Conservation (phyloP, 768 basidiomycete species). For the Suillus lakei region DNA sequence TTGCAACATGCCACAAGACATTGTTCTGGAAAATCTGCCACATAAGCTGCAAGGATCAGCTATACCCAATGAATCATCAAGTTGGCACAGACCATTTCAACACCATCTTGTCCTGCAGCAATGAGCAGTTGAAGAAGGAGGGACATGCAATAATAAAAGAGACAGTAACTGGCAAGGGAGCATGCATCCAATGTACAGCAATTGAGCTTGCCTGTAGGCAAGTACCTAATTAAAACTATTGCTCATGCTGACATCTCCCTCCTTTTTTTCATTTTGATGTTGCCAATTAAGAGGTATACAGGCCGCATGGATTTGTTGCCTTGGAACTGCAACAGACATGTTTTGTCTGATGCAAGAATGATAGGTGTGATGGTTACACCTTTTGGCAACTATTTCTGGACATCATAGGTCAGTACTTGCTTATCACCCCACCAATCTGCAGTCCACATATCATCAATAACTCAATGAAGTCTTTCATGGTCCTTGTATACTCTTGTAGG, state of each 20-base stretch:
- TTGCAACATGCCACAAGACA: constrained; percentile 19
- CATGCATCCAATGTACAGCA: constrained; percentile 8
- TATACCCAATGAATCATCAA: constrained; percentile 20
- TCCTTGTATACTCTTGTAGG: constrained; percentile 10
- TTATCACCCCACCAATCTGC: constrained; percentile 29
- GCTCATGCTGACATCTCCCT: too few species aligned
- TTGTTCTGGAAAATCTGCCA: constrained; percentile 21
- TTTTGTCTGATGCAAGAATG: too few species aligned
- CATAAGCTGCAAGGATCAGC: constrained; percentile 18
- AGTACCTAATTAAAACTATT: constrained; percentile 9
- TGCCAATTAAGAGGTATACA: too few species aligned
- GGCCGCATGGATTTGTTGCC: too few species aligned
- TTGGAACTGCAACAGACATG: too few species aligned
- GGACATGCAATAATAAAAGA: constrained; percentile 28
- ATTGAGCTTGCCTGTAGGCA: constrained; percentile 11
- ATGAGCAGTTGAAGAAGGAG: constrained; percentile 21
- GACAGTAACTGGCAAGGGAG: constrained; percentile 19
- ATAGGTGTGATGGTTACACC: constrained; percentile 15
- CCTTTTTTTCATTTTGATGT: too few species aligned
- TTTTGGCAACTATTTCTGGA: constrained; percentile 10
- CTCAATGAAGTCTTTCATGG: too few species aligned
- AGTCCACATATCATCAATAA: constrained; percentile 27
- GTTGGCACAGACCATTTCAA: constrained; percentile 23
- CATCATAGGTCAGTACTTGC: background rate
- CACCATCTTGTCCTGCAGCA: constrained; percentile 19